Evolutionary conservation across 2,329 filamentous ascomycete genomes (phyloP), one percentile per base, ranked within the genome.

Genomic region (Fusarium devonianum): DNA sequence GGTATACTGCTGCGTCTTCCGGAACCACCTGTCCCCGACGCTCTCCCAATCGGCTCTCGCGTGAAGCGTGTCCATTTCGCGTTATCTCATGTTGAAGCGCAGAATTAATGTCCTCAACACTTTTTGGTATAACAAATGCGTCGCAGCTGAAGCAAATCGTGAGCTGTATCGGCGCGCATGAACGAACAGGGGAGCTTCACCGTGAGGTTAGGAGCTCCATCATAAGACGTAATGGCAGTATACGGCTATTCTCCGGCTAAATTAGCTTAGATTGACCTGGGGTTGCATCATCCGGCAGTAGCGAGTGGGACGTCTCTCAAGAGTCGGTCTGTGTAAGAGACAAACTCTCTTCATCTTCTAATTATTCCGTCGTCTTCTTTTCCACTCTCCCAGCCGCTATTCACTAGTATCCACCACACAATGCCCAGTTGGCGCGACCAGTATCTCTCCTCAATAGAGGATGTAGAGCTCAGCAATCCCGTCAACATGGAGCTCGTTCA

Each of bases 11-110:
- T 93, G 89, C 48, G 90, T 87, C 78, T 96, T 97, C 71, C 93
- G 90, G 77, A 97, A 99, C 80, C 95, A 97, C 67, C 85, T 88
- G 73, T 95, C 89, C 69, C 91, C 94, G 61, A 97, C 85, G 73
- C 85, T 89, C 78, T 96, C 92, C 94, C 94, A 99, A 73, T 93
- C 90, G 66, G 90, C 89, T 65, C 90, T 90, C 67, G 92, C 81
- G 73, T 83, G 80, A 67, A 80, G 74, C 58, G 75, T 73, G 65
- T 84, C 82, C 82, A 85, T 85, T 38, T 57, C 55, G 47, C 46
- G 56, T 56, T 67, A 69, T 68, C 49, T 67, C 69, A 71, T 71
- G 34, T 46, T 69, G 63, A 34, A 51, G 21, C 16, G 29, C 16
- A 29, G 9, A 25, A n/a, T 3, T 5, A 18, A 19, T 3, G 16